Evolutionary conservation across 208 protist genomes (phyloP), one percentile per base, ranked within the genome.

Genomic region (Leptomonas pyrrhocoris): DNA sequence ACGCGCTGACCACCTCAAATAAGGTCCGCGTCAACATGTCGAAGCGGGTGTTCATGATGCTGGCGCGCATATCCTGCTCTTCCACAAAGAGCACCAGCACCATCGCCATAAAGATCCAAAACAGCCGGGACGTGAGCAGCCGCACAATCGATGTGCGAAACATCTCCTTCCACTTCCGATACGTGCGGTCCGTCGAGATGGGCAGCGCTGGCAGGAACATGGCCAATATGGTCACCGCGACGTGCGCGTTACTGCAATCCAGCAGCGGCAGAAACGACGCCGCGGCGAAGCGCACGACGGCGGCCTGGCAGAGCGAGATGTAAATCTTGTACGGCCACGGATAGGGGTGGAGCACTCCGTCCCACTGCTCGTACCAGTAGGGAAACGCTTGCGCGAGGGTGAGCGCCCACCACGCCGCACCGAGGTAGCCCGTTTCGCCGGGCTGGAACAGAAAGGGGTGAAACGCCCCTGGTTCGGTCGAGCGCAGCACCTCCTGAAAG

Each of bases 191-290:
- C 27, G 85, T 94, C 13, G 85, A 81, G 59, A 94, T 92, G 30
- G 89, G 89, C 45, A 94, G 73, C 2, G 89, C 81, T 0, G 89
- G 89, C 18, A 94, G 76, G 55, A 85, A 94, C 89, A 94, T 92
- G 66, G 79, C 80, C 21, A 94, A 51, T 46, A 94, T 89, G 6
- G 82, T 90, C 21, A 92, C 79, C 6, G 84, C 85, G 28, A 94
- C 81, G 65, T 94, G 89, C 23, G 80, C 79, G 57, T 85, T 84
- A 64, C 79, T 92, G 72, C 81, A 94, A n/a, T 86, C 76, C 11
- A 73, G 48, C 21, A 90, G 77, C 28, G 83, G 70, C 25, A 94
- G 64, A 73, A 94, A 92, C 31, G 77, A 85, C 11, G 79, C 84
- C 21, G 79, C 89, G 31, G 85, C 89, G 71, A 94, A 94, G 53